These are phyloP conservation scores for Meira miltonrushii DNA, from an alignment of 1,284 basidiomycete genomes.

Conservation along the genomic window DNA sequence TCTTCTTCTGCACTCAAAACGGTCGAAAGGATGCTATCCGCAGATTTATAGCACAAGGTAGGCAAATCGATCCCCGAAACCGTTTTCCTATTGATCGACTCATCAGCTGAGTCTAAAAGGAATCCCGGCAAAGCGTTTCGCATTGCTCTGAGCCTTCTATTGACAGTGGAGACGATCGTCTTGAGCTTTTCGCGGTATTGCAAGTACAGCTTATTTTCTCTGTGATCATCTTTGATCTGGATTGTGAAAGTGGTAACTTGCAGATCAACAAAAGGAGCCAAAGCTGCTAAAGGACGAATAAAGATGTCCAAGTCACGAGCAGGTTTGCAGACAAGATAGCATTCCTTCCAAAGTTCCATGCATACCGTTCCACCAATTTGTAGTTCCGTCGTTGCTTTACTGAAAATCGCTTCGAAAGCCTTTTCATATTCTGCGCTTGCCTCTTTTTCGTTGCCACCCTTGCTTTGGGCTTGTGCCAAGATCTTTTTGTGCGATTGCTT, in stretches of 20 bases:
- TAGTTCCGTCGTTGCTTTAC: neutral
- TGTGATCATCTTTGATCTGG: conserved; percentile 3
- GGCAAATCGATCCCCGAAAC: too few species aligned
- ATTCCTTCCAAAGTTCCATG: conserved; percentile 5
- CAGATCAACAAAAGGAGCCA: conserved; percentile 24
- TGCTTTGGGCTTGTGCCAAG: conserved; percentile 19
- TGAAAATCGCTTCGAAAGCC: conserved; percentile 19
- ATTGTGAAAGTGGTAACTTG: conserved; percentile 28
- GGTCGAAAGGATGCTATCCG: conserved; percentile 28
- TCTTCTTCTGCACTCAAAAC: conserved; percentile 34
- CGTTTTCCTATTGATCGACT: neutral
- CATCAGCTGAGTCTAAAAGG: conserved; percentile 30
- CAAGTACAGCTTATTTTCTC: conserved; percentile 15
- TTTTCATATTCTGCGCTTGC: neutral
- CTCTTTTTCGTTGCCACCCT: conserved; percentile 11
- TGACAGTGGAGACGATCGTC: conserved; percentile 22
- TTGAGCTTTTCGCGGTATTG: conserved; percentile 25
- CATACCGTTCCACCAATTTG: neutral
- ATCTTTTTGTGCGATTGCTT: neutral
- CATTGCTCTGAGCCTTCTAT: conserved; percentile 23
- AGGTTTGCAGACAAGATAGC: conserved; percentile 7
- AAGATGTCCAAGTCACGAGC: conserved; percentile 25
- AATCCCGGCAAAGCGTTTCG: conserved; percentile 21
- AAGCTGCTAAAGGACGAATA: conserved; percentile 22
- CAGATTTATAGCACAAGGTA: conserved; percentile 24